phyloP scores from a whole-genome alignment of 805 yeast species.

The Komagataella populi region DNA sequence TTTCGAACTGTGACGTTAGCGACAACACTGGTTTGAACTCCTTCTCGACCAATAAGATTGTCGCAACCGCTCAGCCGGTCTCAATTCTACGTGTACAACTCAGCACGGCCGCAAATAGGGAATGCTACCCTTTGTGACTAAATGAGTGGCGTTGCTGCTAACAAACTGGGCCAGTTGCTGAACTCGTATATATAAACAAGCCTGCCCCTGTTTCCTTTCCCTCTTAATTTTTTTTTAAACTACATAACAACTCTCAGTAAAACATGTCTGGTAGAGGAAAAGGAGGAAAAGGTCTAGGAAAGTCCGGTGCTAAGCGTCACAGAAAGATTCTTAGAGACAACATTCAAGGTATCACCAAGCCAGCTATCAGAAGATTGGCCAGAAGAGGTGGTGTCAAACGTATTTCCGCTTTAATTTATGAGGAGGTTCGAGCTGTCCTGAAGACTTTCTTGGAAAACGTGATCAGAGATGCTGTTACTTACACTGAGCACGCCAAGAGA shows the following conservation, averaged over 20 bases:
- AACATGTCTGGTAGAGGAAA: constrained; percentile 98
- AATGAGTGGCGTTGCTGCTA: not conserved
- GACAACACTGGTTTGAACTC: not conserved
- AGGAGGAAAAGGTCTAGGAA: constrained; percentile 99
- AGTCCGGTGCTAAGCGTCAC: constrained; percentile 99
- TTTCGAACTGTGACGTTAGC: not conserved
- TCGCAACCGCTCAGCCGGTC: not conserved
- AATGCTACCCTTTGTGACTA: not conserved
- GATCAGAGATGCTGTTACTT: constrained; percentile 98
- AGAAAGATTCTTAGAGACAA: constrained; percentile 98
- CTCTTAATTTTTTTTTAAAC: constrained; percentile 6
- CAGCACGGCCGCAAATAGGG: not conserved
- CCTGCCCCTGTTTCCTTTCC: not conserved
- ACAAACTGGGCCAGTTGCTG: not conserved
- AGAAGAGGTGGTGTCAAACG: constrained; percentile 99
- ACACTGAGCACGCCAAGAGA: constrained; percentile 99
- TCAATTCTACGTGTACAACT: not conserved
- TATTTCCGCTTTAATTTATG: constrained; percentile 96
- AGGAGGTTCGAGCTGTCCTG: constrained; percentile 95
- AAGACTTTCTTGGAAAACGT: constrained; percentile 94
- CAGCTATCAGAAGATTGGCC: constrained; percentile 99
- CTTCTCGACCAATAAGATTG: not conserved
- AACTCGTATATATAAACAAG: not conserved
- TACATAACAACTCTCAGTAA: constrained; percentile 11
- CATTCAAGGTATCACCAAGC: constrained; percentile 99